These are phyloP conservation scores for Evansstolkia leycettana DNA, from an alignment of 495 filamentous ascomycete species.

Conservation along the genomic window DNA sequence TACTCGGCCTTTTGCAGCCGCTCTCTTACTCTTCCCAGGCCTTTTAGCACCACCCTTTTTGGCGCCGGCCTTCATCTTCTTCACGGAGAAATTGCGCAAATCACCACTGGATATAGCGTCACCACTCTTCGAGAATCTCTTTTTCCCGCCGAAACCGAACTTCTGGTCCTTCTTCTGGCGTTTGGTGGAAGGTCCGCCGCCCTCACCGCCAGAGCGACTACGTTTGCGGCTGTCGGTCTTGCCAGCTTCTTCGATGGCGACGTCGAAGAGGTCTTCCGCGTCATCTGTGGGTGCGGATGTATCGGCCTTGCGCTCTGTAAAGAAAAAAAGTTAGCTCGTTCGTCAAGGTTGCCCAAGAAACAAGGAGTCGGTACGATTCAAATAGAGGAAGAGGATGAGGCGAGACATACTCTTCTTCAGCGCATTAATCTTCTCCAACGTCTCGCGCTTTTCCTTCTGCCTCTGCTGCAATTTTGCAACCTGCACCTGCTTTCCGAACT, in stretches of 20 bases:
- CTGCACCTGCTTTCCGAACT: slow-evolving; percentile 98
- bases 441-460: slow-evolving; percentile 78
- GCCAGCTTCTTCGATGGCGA: slow-evolving; percentile 73
- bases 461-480: slow-evolving; percentile 90
- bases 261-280: slow-evolving; percentile 77
- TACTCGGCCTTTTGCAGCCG: slow-evolving; percentile 21
- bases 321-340: slow-evolving; percentile 3
- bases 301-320: slow-evolving; percentile 71
- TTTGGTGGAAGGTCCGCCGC: slow-evolving; percentile 49
- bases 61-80: slow-evolving; percentile 64
- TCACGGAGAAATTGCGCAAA: slow-evolving; percentile 60
- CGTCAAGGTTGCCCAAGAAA: neutral
- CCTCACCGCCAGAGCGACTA: slow-evolving; percentile 14
- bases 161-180: slow-evolving; percentile 87
- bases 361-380: neutral
- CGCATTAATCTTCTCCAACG: slow-evolving; percentile 81
- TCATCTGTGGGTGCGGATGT: slow-evolving; percentile 55
- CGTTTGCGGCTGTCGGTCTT: slow-evolving; percentile 33
- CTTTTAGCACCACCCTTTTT: slow-evolving; percentile 39
- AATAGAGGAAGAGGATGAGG: slow-evolving; percentile 3
- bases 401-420: slow-evolving; percentile 72
- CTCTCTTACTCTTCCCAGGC: slow-evolving; percentile 54
- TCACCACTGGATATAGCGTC: slow-evolving; percentile 72
- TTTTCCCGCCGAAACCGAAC: slow-evolving; percentile 92
- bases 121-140: slow-evolving; percentile 74